Percentiles rank a stretch among this genome's conserved stretches.
phyloP scores from a whole-genome alignment of 1,284 basidiomycete species.

The Rhodotorula sp. region DNA sequence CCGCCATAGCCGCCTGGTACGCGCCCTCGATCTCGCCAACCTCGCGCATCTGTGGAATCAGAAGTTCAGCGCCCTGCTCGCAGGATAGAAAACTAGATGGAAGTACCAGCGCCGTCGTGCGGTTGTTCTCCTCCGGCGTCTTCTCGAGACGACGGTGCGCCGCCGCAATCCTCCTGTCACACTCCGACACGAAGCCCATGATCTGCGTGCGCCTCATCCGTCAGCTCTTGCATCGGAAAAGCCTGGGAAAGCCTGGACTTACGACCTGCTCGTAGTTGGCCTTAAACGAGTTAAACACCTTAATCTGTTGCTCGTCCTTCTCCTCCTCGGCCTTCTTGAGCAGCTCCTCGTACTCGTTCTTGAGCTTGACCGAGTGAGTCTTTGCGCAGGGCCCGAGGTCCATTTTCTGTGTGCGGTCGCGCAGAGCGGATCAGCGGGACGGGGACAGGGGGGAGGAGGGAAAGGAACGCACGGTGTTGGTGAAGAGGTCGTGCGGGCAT shows the following conservation, averaged over 20 bases:
- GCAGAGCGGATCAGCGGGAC: slow-evolving; percentile 5
- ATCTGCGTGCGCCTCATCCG: slow-evolving; percentile 55
- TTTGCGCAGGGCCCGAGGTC: slow-evolving; percentile 97
- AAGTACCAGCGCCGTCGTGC: slow-evolving; percentile 86
- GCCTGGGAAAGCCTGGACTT: neutral
- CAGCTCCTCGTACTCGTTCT: slow-evolving; percentile 84
- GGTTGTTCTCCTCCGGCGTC: slow-evolving; percentile 98
- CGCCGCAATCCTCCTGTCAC: slow-evolving; percentile 90
- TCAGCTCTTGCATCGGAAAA: neutral
- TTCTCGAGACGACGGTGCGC: slow-evolving; percentile 95
- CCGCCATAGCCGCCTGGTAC: slow-evolving; percentile 96
- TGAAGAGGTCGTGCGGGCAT: slow-evolving; percentile 96
- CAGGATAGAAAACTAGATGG: neutral
- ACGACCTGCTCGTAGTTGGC: slow-evolving; percentile 45
- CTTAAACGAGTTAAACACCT: slow-evolving; percentile 47
- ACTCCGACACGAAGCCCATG: slow-evolving; percentile 94
- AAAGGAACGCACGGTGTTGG: slow-evolving; percentile 81
- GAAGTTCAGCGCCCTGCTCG: neutral
- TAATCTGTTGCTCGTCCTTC: slow-evolving; percentile 39
- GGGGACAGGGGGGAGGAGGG: neutral
- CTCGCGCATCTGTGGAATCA: slow-evolving; percentile 78
- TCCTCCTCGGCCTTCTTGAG: slow-evolving; percentile 60
- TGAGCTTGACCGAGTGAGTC: slow-evolving; percentile 90
- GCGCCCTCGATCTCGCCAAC: slow-evolving; percentile 99
- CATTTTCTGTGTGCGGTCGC: slow-evolving; percentile 81